These are phyloP conservation scores for Carex parvula DNA, from an alignment of 176 grass and related monocot genomes.

Conservation along the genomic window DNA sequence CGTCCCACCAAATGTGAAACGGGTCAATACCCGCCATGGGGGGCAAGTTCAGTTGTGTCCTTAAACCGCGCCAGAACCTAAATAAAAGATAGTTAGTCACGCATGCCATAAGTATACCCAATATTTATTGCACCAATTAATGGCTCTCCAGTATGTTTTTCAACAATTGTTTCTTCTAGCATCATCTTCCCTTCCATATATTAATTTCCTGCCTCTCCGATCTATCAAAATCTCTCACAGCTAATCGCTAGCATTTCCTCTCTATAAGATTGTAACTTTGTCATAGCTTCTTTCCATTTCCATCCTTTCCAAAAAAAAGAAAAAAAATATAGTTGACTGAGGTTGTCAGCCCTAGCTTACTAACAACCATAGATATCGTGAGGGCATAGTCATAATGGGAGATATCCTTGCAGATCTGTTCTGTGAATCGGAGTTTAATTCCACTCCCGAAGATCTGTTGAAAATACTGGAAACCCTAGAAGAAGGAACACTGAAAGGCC, in stretches of 20 bases:
- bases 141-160: slow-evolving; percentile 3
- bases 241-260: background rate
- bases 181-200: slow-evolving; percentile 13
- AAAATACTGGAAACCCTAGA: slow-evolving; percentile 23
- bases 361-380: background rate
- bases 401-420: slow-evolving; percentile 15
- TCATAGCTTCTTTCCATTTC: background rate
- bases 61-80: too few species aligned
- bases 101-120: slow-evolving; percentile 1
- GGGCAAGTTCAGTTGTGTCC: too few species aligned
- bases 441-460: slow-evolving; percentile 15
- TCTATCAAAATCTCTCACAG: background rate
- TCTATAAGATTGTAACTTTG: background rate
- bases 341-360: background rate
- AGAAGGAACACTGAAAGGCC: slow-evolving; percentile 8
- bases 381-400: slow-evolving; percentile 11
- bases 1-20: too few species aligned
- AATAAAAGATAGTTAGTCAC: background rate
- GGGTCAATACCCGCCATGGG: too few species aligned
- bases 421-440: slow-evolving; percentile 1
- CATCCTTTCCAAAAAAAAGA: background rate
- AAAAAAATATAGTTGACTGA: background rate
- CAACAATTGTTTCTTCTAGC: background rate
- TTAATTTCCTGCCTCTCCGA: slow-evolving; percentile 13
- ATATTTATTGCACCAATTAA: slow-evolving; percentile 9